These are phyloP conservation scores for Malus hybrid DNA, from an alignment of 331 rosid species.

Conservation along the genomic window DNA sequence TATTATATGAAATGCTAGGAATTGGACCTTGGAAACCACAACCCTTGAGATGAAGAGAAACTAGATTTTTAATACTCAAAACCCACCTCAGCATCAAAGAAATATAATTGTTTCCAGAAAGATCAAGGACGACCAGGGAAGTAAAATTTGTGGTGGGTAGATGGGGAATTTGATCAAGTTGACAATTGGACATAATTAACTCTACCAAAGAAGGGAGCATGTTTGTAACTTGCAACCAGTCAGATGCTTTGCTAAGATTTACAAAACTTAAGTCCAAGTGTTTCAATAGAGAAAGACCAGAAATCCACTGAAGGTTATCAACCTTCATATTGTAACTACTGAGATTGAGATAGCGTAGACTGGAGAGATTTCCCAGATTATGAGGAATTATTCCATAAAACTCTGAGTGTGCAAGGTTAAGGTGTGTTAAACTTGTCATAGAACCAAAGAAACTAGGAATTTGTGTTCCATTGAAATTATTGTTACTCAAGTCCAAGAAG, in stretches of 20 bases:
- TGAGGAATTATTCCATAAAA: background rate
- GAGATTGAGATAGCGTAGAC: background rate
- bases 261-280: no score
- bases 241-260: no score
- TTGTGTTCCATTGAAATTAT: background rate
- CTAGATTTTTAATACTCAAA: background rate
- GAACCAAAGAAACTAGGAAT: conserved; percentile 22
- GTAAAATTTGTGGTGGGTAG: background rate
- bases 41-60: fast-evolving
- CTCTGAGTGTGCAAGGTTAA: background rate
- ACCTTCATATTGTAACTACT: background rate
- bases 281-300: conserved; percentile 19
- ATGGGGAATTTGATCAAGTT: background rate
- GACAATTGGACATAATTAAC: background rate
- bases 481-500: conserved; percentile 14
- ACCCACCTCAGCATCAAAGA: background rate
- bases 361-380: conserved; percentile 10
- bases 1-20: background rate
- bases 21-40: background rate
- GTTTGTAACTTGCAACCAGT: conserved; percentile 6
- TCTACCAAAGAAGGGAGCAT: conserved; percentile 23
- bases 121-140: background rate
- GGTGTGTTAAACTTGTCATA: conserved; percentile 1
- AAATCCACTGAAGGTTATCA: conserved; percentile 4
- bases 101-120: fast-evolving